Percentiles rank a stretch among this genome's conserved stretches.
These are phyloP conservation scores for Xylariaceae sp. DNA, from an alignment of 2,329 filamentous ascomycete species.

Conservation along the genomic window DNA sequence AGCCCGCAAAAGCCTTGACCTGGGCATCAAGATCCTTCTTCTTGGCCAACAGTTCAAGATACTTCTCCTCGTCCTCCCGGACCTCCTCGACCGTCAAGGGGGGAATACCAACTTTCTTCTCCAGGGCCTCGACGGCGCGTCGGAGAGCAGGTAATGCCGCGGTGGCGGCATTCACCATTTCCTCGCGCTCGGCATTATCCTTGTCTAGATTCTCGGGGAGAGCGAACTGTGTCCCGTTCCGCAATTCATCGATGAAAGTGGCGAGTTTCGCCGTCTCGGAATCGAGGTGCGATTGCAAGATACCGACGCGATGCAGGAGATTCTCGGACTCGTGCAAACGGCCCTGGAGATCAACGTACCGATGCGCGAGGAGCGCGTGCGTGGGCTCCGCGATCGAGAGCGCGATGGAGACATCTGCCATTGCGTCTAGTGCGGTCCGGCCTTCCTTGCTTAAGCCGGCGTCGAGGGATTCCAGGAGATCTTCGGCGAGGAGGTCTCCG, in stretches of 20 bases:
- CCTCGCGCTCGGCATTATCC: slow-evolving; percentile 68
- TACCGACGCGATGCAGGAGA: slow-evolving; percentile 46
- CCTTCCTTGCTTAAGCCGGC: slow-evolving; percentile 52
- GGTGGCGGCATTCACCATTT: slow-evolving; percentile 61
- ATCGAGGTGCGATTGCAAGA: slow-evolving; percentile 53
- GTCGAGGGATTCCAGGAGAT: slow-evolving; percentile 50
- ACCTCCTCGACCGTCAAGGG: slow-evolving; percentile 51
- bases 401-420: slow-evolving; percentile 48
- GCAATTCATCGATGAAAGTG: slow-evolving; percentile 39
- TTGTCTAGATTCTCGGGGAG: slow-evolving; percentile 55
- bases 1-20: slow-evolving; percentile 60
- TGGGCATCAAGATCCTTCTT: slow-evolving; percentile 58
- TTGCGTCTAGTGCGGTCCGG: slow-evolving; percentile 48
- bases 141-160: slow-evolving; percentile 63
- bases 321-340: slow-evolving; percentile 52
- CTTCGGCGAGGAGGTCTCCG: slow-evolving; percentile 31
- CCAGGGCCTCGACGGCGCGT: slow-evolving; percentile 45
- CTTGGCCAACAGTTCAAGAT: slow-evolving; percentile 50
- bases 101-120: slow-evolving; percentile 29
- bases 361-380: slow-evolving; percentile 38
- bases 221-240: slow-evolving; percentile 41
- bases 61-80: slow-evolving; percentile 51
- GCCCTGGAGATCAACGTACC: slow-evolving; percentile 52
- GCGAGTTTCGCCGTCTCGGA: slow-evolving; percentile 42
- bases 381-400: slow-evolving; percentile 39